phyloP scores from a whole-genome alignment of 768 basidiomycete genomes.

The Trametopsis cervina region DNA sequence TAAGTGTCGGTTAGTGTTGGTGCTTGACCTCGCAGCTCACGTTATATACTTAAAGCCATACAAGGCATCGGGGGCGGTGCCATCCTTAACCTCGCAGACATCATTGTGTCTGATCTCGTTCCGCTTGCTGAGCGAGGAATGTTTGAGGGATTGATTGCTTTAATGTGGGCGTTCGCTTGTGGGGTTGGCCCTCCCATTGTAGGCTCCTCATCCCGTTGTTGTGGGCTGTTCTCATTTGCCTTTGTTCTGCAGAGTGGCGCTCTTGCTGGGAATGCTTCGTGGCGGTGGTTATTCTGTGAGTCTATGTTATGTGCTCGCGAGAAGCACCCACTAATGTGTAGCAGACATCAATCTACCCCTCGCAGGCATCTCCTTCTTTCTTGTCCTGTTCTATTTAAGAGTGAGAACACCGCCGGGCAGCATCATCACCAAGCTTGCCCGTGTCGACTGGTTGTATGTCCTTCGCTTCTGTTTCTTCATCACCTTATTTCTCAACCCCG shows the following conservation, averaged over 20 bases:
- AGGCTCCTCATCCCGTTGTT: neutral
- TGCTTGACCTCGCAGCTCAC: neutral
- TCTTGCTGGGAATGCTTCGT: slow-evolving; percentile 21
- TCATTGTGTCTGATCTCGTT: slow-evolving; percentile 21
- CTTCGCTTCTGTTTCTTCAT: neutral
- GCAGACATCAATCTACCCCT: slow-evolving; percentile 32
- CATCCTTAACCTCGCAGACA: slow-evolving; percentile 17
- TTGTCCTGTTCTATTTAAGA: slow-evolving; percentile 7
- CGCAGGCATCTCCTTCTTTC: slow-evolving; percentile 7
- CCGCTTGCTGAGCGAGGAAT: slow-evolving; percentile 20
- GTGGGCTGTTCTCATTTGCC: neutral
- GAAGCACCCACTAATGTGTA: too few relatives aligned
- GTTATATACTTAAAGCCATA: slow-evolving; percentile 8
- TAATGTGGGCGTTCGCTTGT: slow-evolving; percentile 11
- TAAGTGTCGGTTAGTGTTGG: neutral
- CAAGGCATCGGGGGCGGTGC: slow-evolving; percentile 23
- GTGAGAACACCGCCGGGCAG: slow-evolving; percentile 23
- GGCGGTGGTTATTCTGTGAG: slow-evolving; percentile 27
- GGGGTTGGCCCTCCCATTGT: slow-evolving; percentile 14
- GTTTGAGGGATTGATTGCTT: slow-evolving; percentile 12
- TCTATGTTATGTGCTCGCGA: too few relatives aligned
- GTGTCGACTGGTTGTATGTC: slow-evolving; percentile 32
- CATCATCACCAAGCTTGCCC: slow-evolving; percentile 22
- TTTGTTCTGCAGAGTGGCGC: slow-evolving; percentile 9
- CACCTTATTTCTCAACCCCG: slow-evolving; percentile 7